These are phyloP conservation scores for Podila epicladia DNA, from an alignment of 192 early-diverging fungal genomes.

Conservation along the genomic window DNA sequence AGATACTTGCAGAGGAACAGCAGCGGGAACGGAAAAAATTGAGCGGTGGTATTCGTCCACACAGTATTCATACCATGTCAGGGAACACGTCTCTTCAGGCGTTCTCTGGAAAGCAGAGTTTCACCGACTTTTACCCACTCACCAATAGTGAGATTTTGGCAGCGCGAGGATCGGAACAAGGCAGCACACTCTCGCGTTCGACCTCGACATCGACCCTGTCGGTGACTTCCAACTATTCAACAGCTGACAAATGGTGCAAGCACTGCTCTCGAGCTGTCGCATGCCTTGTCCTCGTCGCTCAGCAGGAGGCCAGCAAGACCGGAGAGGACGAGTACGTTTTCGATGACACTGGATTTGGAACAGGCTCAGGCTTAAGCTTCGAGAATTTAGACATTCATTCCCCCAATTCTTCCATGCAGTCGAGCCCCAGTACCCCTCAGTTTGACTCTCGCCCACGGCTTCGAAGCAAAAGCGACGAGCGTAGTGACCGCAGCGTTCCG, in stretches of 20 bases:
- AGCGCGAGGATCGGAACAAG: neutral
- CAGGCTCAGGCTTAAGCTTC: conserved; percentile 7
- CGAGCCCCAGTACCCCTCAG: neutral
- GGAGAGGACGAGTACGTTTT: neutral
- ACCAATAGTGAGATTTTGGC: neutral
- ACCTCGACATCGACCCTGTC: neutral
- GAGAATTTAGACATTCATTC: conserved; percentile 2
- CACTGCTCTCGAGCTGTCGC: conserved; percentile 41
- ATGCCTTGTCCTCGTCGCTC: conserved; percentile 24
- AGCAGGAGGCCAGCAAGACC: conserved; percentile 8
- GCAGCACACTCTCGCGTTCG: neutral
- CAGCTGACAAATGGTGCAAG: conserved; percentile 16
- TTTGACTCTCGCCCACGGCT: neutral
- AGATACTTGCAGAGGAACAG: conserved; percentile 7
- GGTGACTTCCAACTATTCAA: neutral
- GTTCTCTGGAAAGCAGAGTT: neutral
- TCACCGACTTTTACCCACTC: neutral
- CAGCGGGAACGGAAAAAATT: neutral
- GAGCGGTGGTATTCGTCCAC: neutral
- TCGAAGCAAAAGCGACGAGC: neutral
- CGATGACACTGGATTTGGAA: conserved; percentile 5
- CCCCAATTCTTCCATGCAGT: conserved; percentile 1
- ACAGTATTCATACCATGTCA: neutral
- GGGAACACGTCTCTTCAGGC: too few species aligned
- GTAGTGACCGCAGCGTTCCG: neutral